Evolutionary conservation across 2,329 filamentous ascomycete species (phyloP).

Genomic region (Paradendryphiella salina): DNA sequence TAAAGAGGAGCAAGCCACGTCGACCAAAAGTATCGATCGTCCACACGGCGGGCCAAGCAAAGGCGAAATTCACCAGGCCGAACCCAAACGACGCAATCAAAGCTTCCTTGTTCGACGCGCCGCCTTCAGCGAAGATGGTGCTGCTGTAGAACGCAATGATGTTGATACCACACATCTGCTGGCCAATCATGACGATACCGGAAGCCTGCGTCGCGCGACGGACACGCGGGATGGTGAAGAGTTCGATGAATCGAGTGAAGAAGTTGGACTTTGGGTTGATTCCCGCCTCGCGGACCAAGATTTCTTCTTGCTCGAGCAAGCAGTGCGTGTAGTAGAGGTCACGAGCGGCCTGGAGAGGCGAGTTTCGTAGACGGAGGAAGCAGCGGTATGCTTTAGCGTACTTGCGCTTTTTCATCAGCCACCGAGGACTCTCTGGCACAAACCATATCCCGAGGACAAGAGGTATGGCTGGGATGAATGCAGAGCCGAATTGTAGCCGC

Average conservation of each 20-base stretch:
- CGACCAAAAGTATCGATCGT: conserved; percentile 58
- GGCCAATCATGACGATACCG: conserved; percentile 74
- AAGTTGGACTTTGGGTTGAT: conserved; percentile 44
- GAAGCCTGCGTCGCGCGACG: conserved; percentile 75
- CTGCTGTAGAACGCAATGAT: conserved; percentile 57
- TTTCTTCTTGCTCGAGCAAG: conserved; percentile 43
- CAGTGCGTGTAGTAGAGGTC: conserved; percentile 51
- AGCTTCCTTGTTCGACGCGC: conserved; percentile 47
- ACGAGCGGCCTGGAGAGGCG: conserved; percentile 48
- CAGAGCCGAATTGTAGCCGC: conserved; percentile 48
- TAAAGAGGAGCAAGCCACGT: conserved; percentile 54
- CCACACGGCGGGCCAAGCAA: conserved; percentile 62
- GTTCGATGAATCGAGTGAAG: conserved; percentile 54
- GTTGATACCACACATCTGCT: conserved; percentile 62
- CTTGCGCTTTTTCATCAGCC: conserved; percentile 50
- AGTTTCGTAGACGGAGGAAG: conserved; percentile 46
- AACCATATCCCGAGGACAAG: conserved; percentile 48
- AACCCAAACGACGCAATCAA: conserved; percentile 63
- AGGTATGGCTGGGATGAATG: conserved; percentile 47
- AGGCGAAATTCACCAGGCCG: conserved; percentile 62
- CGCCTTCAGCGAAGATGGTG: conserved; percentile 55
- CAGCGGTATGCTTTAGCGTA: conserved; percentile 47
- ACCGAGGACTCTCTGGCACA: conserved; percentile 48
- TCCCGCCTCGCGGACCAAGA: conserved; percentile 39
- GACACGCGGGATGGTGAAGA: conserved; percentile 70